These are phyloP conservation scores for Corylus heterophylla DNA, from an alignment of 306 rosid genomes.

Conservation along the genomic window DNA sequence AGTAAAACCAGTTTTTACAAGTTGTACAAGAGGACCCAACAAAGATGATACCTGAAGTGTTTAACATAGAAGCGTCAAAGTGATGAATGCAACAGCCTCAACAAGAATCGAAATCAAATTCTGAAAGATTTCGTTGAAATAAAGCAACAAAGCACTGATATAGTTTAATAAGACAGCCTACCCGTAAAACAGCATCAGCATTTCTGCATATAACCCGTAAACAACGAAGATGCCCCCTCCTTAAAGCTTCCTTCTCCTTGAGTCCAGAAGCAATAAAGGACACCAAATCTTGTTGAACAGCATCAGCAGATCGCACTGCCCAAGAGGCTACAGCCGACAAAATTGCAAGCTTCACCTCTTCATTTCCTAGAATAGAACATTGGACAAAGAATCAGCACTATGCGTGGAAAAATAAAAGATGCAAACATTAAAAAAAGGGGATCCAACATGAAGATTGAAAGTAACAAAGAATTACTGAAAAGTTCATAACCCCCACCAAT, in stretches of 20 bases:
- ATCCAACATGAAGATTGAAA: not conserved
- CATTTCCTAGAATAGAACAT: slow-evolving; percentile 66
- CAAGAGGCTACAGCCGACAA: slow-evolving; percentile 76
- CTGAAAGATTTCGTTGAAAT: too few species aligned
- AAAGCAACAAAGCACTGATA: slow-evolving; percentile 19
- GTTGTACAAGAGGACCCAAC: slow-evolving; percentile 78
- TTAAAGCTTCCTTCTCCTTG: slow-evolving; percentile 88
- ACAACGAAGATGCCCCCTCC: slow-evolving; percentile 84
- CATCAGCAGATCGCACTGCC: slow-evolving; percentile 74
- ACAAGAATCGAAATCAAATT: slow-evolving; percentile 17
- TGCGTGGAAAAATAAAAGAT: not conserved
- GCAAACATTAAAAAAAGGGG: not conserved
- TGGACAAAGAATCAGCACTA: slow-evolving; percentile 21
- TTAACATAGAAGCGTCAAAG: slow-evolving; percentile 16
- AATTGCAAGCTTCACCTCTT: slow-evolving; percentile 80
- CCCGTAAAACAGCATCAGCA: slow-evolving; percentile 65
- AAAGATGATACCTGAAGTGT: slow-evolving; percentile 61
- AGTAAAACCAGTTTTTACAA: slow-evolving; percentile 91
- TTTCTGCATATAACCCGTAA: slow-evolving; percentile 61
- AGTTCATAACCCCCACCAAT: not conserved
- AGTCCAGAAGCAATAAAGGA: slow-evolving; percentile 80
- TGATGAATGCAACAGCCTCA: slow-evolving; percentile 14
- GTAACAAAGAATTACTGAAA: not conserved
- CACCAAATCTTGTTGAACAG: slow-evolving; percentile 53
- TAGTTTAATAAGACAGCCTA: slow-evolving; percentile 28